Conservation (phyloP, 2,329 filamentous ascomycete species). For the Bimuria novae-zelandiae region DNA sequence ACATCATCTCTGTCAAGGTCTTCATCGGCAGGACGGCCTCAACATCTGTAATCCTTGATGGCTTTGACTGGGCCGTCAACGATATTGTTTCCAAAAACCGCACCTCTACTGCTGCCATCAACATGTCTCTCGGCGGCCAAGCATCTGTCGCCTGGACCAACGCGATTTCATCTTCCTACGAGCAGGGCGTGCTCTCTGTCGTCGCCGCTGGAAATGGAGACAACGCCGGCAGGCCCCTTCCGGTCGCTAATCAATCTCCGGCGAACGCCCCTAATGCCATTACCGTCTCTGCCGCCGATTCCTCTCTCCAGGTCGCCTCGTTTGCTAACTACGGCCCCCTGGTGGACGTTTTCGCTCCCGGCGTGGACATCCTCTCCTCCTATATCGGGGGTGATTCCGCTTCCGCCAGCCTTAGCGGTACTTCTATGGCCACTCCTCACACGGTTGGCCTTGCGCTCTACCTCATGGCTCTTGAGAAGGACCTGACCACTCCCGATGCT, state of each 20-base stretch:
- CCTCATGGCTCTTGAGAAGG: conserved; percentile 59
- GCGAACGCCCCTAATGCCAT: conserved; percentile 36
- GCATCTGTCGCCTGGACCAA: conserved; percentile 28
- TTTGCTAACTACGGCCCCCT: conserved; percentile 48
- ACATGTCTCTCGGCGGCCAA: conserved; percentile 36
- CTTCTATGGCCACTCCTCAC: conserved; percentile 69
- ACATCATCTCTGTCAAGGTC: conserved; percentile 36
- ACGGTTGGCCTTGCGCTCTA: conserved; percentile 69
- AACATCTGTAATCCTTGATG: conserved; percentile 20
- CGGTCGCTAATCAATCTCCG: conserved; percentile 27
- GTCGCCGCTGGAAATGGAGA: conserved; percentile 42
- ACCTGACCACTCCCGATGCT: conserved; percentile 18
- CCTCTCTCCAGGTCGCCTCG: conserved; percentile 38
- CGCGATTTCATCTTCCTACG: conserved; percentile 29
- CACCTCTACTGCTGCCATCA: conserved; percentile 24
- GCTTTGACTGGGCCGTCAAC: conserved; percentile 41
- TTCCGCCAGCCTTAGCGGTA: conserved; percentile 56
- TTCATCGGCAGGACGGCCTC: conserved; percentile 13
- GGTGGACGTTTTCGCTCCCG: conserved; percentile 48
- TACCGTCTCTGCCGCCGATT: conserved; percentile 49
- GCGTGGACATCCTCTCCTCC: conserved; percentile 53
- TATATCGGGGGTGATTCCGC: conserved; percentile 47
- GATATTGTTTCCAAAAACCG: conserved; percentile 35
- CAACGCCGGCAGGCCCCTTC: conserved; percentile 13
- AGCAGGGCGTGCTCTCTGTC: conserved; percentile 30